Evolutionary conservation across 352 stramenopile species (phyloP).

Genomic region (Phytopythium litorale): DNA sequence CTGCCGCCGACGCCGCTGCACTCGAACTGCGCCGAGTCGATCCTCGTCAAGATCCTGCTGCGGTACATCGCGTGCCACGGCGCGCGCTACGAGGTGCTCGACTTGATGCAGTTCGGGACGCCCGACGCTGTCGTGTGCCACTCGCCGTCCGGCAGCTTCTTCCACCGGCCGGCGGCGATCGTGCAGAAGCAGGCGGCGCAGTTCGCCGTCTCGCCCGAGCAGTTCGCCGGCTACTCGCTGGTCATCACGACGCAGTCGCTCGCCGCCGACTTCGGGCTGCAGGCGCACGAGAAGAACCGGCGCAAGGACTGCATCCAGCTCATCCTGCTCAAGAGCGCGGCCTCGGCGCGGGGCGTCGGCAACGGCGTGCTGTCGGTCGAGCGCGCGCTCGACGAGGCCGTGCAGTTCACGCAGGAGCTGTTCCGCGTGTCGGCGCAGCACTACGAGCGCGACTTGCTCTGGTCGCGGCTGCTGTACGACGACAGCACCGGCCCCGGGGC

Average conservation of each 20-base stretch:
- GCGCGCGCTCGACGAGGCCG: conserved; percentile 64
- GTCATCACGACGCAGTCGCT: conserved; percentile 75
- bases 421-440: conserved; percentile 75
- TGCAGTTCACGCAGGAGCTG: conserved; percentile 74
- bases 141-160: conserved; percentile 75
- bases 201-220: conserved; percentile 15
- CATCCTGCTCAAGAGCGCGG: conserved; percentile 50
- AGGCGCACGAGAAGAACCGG: conserved; percentile 36
- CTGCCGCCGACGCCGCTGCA: conserved; percentile 56
- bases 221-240: conserved; percentile 56
- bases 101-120: conserved; percentile 83
- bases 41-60: conserved; percentile 74
- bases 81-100: conserved; percentile 75
- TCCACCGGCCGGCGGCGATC: conserved; percentile 43
- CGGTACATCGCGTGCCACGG: conserved; percentile 84
- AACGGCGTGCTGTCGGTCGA: conserved; percentile 56
- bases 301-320: conserved; percentile 71
- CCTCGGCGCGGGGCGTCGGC: conserved; percentile 30
- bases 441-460: conserved; percentile 85
- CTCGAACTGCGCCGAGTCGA: conserved; percentile 66
- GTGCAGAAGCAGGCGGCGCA: conserved; percentile 18
- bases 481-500: conserved; percentile 43
- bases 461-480: conserved; percentile 78
- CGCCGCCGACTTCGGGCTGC: conserved; percentile 21
- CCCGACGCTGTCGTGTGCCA: conserved; percentile 79